These are phyloP conservation scores for Mycena vulgaris DNA, from an alignment of 768 basidiomycete genomes.

Conservation along the genomic window DNA sequence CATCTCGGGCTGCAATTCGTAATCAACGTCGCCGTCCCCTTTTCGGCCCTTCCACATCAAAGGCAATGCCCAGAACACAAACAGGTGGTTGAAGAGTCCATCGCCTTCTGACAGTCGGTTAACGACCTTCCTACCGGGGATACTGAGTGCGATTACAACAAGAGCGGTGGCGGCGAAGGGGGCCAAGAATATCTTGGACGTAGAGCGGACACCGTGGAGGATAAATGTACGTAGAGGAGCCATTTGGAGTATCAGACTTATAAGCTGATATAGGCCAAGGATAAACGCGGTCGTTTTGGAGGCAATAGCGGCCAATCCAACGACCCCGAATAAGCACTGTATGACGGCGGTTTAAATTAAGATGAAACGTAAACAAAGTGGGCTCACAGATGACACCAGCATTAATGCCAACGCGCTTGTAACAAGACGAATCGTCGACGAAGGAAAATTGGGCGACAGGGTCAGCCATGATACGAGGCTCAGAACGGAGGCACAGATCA, in stretches of 20 bases:
- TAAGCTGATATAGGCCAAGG: constrained; percentile 26
- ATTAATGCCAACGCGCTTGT: constrained; percentile 19
- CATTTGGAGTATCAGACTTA: constrained; percentile 27
- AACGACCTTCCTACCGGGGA: neutral
- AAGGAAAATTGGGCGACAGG: constrained; percentile 15
- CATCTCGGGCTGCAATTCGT: constrained; percentile 30
- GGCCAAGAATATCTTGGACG: constrained; percentile 20
- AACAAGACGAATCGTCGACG: constrained; percentile 12
- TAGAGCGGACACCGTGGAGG: constrained; percentile 4
- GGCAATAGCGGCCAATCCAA: constrained; percentile 6
- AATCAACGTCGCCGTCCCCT: neutral
- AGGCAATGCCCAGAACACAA: constrained; percentile 33
- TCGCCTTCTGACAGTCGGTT: constrained; percentile 15
- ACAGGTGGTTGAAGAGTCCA: constrained; percentile 32
- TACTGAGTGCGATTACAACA: constrained; percentile 26
- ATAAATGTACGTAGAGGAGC: constrained; percentile 33
- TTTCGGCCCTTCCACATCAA: constrained; percentile 32
- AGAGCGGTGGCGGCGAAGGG: constrained; percentile 22
- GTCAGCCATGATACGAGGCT: constrained; percentile 29
- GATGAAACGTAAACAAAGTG: neutral
- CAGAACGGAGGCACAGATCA: constrained; percentile 16
- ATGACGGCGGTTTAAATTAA: neutral
- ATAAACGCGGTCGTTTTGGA: constrained; percentile 22
- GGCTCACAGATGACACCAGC: constrained; percentile 17
- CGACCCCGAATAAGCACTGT: constrained; percentile 6